phyloP scores from a whole-genome alignment of 176 grass and related monocot species.

The Aechmea fasciata region DNA sequence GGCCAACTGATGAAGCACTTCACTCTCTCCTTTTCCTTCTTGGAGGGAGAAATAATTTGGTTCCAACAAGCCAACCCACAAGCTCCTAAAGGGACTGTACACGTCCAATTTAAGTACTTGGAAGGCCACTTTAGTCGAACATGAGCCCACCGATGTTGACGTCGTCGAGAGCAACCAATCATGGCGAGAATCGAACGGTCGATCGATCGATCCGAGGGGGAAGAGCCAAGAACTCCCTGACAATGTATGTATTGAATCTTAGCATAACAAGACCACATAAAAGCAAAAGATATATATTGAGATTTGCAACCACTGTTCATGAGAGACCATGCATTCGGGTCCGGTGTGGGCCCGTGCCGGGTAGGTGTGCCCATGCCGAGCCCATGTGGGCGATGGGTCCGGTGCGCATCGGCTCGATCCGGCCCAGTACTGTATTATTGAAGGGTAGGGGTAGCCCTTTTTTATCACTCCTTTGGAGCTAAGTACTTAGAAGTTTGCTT shows the following conservation, averaged over 20 bases:
- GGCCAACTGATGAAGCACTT: too few species aligned
- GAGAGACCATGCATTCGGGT: neutral
- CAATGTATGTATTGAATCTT: neutral
- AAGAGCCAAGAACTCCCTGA: neutral
- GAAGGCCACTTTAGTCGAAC: neutral
- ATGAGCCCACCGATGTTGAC: neutral
- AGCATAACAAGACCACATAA: neutral
- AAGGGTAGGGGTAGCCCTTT: too few species aligned
- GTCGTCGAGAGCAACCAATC: neutral
- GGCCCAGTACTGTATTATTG: too few species aligned
- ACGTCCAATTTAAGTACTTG: neutral
- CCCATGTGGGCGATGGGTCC: conserved; percentile 13
- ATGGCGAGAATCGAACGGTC: neutral
- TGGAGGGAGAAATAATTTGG: neutral
- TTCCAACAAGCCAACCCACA: neutral
- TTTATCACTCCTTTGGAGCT: too few species aligned
- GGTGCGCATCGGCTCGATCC: too few species aligned
- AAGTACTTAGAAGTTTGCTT: neutral
- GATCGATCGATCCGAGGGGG: neutral
- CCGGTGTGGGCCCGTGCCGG: neutral
- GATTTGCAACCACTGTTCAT: too few species aligned
- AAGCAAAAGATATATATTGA: too few species aligned
- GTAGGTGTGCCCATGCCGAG: conserved; percentile 7
- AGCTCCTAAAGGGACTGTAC: neutral
- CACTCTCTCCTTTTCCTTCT: too few species aligned